Evolutionary conservation across 208 protist genomes (phyloP), one percentile per base, ranked within the genome.

Genomic region (Angomonas desouzai): DNA sequence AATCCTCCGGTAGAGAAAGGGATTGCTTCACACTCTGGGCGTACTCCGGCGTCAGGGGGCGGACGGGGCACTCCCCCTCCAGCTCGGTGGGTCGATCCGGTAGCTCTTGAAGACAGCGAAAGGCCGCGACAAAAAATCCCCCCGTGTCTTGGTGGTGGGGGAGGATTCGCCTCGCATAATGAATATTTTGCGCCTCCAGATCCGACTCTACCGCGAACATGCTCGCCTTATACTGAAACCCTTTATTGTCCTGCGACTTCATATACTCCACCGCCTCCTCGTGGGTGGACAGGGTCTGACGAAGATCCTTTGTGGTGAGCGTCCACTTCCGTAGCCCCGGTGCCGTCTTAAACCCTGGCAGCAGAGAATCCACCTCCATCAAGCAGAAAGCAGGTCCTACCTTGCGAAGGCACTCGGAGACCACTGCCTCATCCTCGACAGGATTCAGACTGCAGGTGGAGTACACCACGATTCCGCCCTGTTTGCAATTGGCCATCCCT

Each of bases 131-230:
- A 73, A 98, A 99, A 80, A 99, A 99, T 48, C 96, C 97, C 30
- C 97, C 97, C 18, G 95, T 98, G 77, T 99, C 87, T 70, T 98
- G 93, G n/a, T 82, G 43, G 63, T 98, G 97, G 16, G 97, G 97
- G 53, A 98, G 72, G 6, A 99, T 69, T 23, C 97, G 89, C 34
- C 96, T 77, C 34, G 86, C 78, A 28, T 75, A 77, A 43, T 93
- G 72, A 9, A 98, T 89, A 57, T 92, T 73, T 68, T 93, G 85
- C 40, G 62, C 51, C 56, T 61, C 13, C 1, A 94, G 74, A 11
- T 64, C 55, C 49, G 74, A 74, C 28, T 56, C 47, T 55, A 83
- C 68, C 40, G 89, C 63, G 62, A 93, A 92, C 85, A 96, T 92
- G 55, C 74, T 85, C 18, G 73, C 68, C 48, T 65, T 64, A 69